These are phyloP conservation scores for Vigna trinervia DNA, from an alignment of 306 rosid species.

Conservation along the genomic window DNA sequence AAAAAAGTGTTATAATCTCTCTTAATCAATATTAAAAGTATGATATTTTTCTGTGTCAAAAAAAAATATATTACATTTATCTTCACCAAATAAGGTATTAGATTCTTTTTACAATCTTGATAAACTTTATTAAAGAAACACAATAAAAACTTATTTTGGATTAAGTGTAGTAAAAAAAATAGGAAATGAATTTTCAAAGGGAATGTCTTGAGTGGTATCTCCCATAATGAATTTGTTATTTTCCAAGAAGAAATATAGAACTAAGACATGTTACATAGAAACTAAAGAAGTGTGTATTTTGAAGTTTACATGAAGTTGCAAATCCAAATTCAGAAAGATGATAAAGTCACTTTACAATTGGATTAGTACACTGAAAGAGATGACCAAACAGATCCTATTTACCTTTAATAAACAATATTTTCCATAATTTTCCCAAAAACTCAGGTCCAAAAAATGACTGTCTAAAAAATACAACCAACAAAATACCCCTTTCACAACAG, in stretches of 20 bases:
- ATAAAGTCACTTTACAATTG: conserved; percentile 14
- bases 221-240: too few relatives aligned
- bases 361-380: conserved; percentile 5
- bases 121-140: too few relatives aligned
- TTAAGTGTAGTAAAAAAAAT: too few relatives aligned
- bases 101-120: too few relatives aligned
- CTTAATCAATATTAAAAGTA: too few relatives aligned
- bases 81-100: too few relatives aligned
- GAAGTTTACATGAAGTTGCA: conserved; percentile 9
- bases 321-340: conserved; percentile 17
- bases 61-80: too few relatives aligned
- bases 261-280: background rate
- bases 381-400: background rate
- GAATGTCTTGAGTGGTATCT: too few relatives aligned
- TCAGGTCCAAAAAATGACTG: background rate
- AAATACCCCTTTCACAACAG: background rate
- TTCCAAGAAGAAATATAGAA: background rate
- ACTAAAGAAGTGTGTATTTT: background rate
- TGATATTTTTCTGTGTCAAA: too few relatives aligned
- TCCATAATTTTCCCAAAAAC: conserved; percentile 8
- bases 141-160: too few relatives aligned
- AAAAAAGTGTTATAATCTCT: too few relatives aligned
- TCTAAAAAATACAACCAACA: conserved; percentile 10
- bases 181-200: too few relatives aligned
- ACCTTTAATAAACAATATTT: background rate